phyloP scores from a whole-genome alignment of 768 basidiomycete genomes.

The Heimioporus sp. region DNA sequence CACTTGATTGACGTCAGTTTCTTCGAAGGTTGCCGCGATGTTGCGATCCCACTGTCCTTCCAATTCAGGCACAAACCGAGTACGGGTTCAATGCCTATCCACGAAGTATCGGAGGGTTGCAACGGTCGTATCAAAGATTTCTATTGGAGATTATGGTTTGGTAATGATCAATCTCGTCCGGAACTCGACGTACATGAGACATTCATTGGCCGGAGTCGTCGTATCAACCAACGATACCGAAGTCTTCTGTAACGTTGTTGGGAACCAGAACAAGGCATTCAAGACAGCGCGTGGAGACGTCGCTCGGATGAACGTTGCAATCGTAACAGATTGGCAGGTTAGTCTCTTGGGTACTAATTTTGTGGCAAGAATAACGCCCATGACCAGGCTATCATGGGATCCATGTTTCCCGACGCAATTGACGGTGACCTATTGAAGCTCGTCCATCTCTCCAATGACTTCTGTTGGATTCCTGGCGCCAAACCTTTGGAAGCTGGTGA shows the following conservation, averaged over 20 bases:
- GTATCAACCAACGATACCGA: constrained; percentile 78
- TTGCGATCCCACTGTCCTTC: constrained; percentile 76
- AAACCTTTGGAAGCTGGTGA: constrained; percentile 81
- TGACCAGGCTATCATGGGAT: constrained; percentile 93
- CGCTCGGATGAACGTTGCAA: constrained; percentile 95
- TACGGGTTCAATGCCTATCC: constrained; percentile 88
- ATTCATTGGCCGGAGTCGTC: constrained; percentile 83
- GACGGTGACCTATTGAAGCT: constrained; percentile 95
- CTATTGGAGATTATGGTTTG: constrained; percentile 99
- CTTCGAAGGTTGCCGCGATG: constrained; percentile 77
- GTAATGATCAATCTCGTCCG: constrained; percentile 76
- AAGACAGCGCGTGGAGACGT: constrained; percentile 65
- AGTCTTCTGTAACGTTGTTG: constrained; percentile 88
- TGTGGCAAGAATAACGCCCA: constrained; percentile 6
- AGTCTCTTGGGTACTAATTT: constrained; percentile 23
- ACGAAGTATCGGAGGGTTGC: constrained; percentile 79
- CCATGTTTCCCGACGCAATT: constrained; percentile 90
- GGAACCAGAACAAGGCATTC: constrained; percentile 90
- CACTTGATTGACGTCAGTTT: constrained; percentile 68
- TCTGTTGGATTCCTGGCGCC: constrained; percentile 81
- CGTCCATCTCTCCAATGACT: constrained; percentile 96
- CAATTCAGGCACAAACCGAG: constrained; percentile 86
- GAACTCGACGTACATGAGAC: constrained; percentile 76
- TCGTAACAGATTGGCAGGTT: constrained; percentile 98
- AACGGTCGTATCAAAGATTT: constrained; percentile 94